Evolutionary conservation across 257 asterid species (phyloP), one percentile per base, ranked within the genome.

Genomic region (Fraxinus americana): DNA sequence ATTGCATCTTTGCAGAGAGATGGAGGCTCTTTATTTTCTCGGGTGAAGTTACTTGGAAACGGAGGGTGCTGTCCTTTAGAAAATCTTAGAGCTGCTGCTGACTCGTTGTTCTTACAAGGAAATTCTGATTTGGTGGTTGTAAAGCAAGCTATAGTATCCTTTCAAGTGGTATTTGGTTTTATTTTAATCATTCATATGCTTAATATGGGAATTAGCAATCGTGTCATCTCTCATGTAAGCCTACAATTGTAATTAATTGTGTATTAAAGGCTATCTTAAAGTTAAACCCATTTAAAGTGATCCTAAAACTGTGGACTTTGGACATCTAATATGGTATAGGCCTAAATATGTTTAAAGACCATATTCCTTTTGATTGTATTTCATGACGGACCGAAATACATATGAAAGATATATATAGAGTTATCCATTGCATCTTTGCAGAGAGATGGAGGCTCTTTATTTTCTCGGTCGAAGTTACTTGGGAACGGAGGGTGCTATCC

Each of bases 81-180:
- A 83, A 89, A 84, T 88, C 72, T 88, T 70, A 90, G 93, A 70
- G 84, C 89, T 78, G 97, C 98, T 80, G 88, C 86, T 76, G 99
- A 93, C 88, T 83, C 88, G 85, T 97, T 95, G 78, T 95, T 95
- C 78, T 84, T 95, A 73, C 93, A 71, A 78, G 99, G 99, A 84
- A 91, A 87, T 85, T 90, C 97, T 75, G 96, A 91, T 82, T 74
- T 93, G 89, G 97, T 91, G 83, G 87, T 91, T 67, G 90, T 98
- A 73, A 95, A 95, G 80, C 97, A 89, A 83, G 97, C 97, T 76
- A 93, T 93, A 78, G 99, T 95, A 95, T 95, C 99, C 98, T 86
- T 74, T 70, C 34, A n/a, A 4, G 17, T 71, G 9, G 27, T 68
- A 52, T 25, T 43, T 43, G 17, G 57, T 23, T 61, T 61, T 23